These are phyloP conservation scores for Tylopilus sp. DNA, from an alignment of 1,284 basidiomycete species.

Conservation along the genomic window DNA sequence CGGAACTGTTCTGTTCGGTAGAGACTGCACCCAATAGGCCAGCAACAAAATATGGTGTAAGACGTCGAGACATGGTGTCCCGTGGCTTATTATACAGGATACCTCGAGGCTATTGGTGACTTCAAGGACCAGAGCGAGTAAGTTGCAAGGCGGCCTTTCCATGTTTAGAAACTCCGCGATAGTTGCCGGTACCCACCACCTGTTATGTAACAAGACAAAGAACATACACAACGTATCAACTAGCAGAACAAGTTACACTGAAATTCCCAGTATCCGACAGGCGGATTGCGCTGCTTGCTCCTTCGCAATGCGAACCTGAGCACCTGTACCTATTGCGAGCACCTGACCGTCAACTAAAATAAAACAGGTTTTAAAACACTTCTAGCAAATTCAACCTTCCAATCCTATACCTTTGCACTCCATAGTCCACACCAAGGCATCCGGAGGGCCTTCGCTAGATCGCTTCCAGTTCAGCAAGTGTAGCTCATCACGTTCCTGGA, in stretches of 20 bases:
- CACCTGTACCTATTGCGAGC: conserved; percentile 43
- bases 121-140: not conserved
- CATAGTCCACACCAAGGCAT: conserved; percentile 46
- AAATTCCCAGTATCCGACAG: conserved; percentile 32
- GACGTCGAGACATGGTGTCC: conserved; percentile 27
- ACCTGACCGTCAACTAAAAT: conserved; percentile 45
- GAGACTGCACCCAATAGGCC: conserved; percentile 26
- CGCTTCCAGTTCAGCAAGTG: conserved; percentile 42
- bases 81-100: conserved; percentile 9
- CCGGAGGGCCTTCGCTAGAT: conserved; percentile 37
- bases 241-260: conserved; percentile 5
- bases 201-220: no score
- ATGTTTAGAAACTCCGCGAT: conserved; percentile 36
- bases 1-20: not conserved
- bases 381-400: not conserved
- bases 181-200: not conserved
- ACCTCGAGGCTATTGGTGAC: not conserved
- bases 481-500: conserved; percentile 35
- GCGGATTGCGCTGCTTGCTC: conserved; percentile 52
- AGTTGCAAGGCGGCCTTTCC: conserved; percentile 8
- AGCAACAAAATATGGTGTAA: conserved; percentile 28
- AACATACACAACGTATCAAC: conserved; percentile 1
- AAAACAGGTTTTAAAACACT: not conserved
- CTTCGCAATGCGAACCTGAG: conserved; percentile 41
- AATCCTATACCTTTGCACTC: conserved; percentile 49